phyloP scores from a whole-genome alignment of 2,329 filamentous ascomycete genomes.

The Cercospora beticola region DNA sequence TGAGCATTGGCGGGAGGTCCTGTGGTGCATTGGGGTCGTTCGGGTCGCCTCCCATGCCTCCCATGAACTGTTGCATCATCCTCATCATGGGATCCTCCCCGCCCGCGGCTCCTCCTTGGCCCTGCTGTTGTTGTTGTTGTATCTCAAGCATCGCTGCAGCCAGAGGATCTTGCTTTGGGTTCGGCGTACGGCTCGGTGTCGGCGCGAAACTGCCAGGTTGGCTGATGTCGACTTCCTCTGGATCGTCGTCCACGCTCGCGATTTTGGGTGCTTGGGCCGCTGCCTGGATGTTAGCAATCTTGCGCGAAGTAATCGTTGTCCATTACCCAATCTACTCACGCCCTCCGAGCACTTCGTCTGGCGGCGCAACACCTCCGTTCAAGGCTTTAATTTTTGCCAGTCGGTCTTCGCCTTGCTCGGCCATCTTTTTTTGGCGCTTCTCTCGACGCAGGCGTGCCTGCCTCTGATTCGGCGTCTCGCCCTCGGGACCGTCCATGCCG shows the following conservation, averaged over 20 bases:
- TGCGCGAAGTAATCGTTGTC: background rate
- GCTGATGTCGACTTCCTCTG: constrained; percentile 70
- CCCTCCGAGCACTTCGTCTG: constrained; percentile 35
- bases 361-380: constrained; percentile 48
- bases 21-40: constrained; percentile 43
- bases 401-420: constrained; percentile 66
- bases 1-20: constrained; percentile 47
- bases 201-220: constrained; percentile 20
- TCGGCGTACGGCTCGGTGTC: constrained; percentile 15
- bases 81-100: constrained; percentile 68
- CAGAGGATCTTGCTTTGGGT: constrained; percentile 29
- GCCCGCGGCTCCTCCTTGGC: constrained; percentile 9
- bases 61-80: constrained; percentile 66
- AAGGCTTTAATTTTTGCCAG: constrained; percentile 74
- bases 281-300: constrained; percentile 19
- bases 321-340: constrained; percentile 15
- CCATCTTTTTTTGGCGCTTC: constrained; percentile 75
- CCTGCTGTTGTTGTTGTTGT: constrained; percentile 27
- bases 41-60: constrained; percentile 37
- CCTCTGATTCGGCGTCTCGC: constrained; percentile 47
- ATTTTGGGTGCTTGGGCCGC: constrained; percentile 36
- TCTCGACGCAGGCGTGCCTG: constrained; percentile 76
- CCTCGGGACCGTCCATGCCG: constrained; percentile 29
- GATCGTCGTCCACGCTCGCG: constrained; percentile 55
- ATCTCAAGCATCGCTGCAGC: constrained; percentile 33